Evolutionary conservation across 805 yeast genomes (phyloP).

Genomic region (Barnettozyma vustinii): DNA sequence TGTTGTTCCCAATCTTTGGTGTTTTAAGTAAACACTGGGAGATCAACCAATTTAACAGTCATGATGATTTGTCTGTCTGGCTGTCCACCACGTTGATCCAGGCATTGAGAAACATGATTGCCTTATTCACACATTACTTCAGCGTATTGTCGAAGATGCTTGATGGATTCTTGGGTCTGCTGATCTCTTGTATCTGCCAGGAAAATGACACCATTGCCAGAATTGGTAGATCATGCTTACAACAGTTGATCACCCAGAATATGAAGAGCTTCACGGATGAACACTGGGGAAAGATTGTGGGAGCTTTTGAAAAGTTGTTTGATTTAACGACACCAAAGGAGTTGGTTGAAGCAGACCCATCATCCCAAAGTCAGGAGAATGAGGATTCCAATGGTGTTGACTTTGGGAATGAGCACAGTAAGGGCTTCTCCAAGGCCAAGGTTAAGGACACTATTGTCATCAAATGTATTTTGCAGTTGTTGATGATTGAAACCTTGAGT

Average conservation of each 20-base stretch:
- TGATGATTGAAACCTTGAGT: slow-evolving; percentile 80
- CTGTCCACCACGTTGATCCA: slow-evolving; percentile 93
- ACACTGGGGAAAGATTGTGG: slow-evolving; percentile 74
- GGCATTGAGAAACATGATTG: slow-evolving; percentile 84
- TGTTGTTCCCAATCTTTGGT: slow-evolving; percentile 86
- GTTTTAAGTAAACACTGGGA: slow-evolving; percentile 75
- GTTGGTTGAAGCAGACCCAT: slow-evolving; percentile 52
- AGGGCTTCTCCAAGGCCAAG: slow-evolving; percentile 29
- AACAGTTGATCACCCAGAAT: slow-evolving; percentile 74
- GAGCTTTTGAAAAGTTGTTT: slow-evolving; percentile 64
- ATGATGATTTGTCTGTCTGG: slow-evolving; percentile 93
- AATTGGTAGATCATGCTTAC: slow-evolving; percentile 87
- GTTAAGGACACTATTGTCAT: slow-evolving; percentile 77
- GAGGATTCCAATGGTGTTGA: slow-evolving; percentile 12
- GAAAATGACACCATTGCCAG: slow-evolving; percentile 95
- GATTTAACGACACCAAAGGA: slow-evolving; percentile 82
- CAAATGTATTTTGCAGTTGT: slow-evolving; percentile 83
- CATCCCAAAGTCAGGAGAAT: slow-evolving; percentile 17
- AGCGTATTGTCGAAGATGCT: slow-evolving; percentile 67
- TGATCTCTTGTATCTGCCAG: slow-evolving; percentile 88
- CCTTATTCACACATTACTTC: slow-evolving; percentile 78
- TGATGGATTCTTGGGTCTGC: slow-evolving; percentile 69
- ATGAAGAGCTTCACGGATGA: slow-evolving; percentile 50
- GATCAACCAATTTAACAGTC: slow-evolving; percentile 56
- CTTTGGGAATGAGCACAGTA: slow-evolving; percentile 24